phyloP scores from a whole-genome alignment of 805 yeast genomes.

The Metschnikowia cubensis region DNA sequence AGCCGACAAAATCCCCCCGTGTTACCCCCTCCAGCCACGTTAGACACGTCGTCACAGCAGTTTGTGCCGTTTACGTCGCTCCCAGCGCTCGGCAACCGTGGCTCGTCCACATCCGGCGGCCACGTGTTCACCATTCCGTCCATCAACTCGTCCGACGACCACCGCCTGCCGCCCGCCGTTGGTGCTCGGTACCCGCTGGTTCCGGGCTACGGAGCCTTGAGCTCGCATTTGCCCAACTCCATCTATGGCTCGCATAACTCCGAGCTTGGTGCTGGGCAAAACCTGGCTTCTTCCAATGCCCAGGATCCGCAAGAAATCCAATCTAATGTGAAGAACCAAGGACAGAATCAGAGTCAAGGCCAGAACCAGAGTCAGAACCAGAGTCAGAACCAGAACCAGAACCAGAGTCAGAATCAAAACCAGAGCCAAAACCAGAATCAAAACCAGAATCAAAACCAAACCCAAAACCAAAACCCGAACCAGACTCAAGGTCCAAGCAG shows the following conservation, averaged over 20 bases:
- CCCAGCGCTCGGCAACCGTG: conserved; percentile 45
- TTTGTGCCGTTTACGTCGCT: conserved; percentile 50
- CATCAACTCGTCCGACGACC: conserved; percentile 36
- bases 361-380: conserved; percentile 11
- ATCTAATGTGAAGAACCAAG: neutral
- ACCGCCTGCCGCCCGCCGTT: conserved; percentile 12
- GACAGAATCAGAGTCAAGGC: neutral
- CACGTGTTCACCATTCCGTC: conserved; percentile 49
- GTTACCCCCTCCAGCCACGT: conserved; percentile 55
- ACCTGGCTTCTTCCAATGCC: neutral
- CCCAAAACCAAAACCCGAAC: too few species aligned
- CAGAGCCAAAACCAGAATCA: too few species aligned
- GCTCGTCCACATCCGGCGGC: conserved; percentile 31
- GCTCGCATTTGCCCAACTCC: conserved; percentile 17
- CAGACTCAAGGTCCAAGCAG: too few species aligned
- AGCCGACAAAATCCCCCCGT: conserved; percentile 60
- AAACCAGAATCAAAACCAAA: too few species aligned
- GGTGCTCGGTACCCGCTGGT: conserved; percentile 15
- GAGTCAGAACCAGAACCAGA: too few species aligned
- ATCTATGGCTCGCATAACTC: conserved; percentile 10
- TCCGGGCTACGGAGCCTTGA: conserved; percentile 17
- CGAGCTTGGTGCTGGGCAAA: too few species aligned
- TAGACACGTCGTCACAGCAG: conserved; percentile 47
- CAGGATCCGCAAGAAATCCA: neutral
- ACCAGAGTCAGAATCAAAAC: too few species aligned